phyloP scores from a whole-genome alignment of 208 protist species.

The Trypanosomatidae sp. region DNA sequence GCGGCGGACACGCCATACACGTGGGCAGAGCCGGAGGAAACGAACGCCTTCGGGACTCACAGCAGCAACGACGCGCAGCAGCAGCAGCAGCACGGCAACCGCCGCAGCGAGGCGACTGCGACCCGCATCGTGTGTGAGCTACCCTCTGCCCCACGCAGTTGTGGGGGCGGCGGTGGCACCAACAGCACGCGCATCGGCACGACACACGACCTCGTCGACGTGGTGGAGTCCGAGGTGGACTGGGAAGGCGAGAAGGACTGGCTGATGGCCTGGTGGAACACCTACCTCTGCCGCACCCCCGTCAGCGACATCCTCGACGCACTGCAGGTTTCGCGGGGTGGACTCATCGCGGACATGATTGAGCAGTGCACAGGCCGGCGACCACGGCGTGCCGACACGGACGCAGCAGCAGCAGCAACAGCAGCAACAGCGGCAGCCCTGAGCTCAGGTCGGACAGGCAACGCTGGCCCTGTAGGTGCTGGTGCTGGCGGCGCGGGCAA shows the following conservation, averaged over 20 bases:
- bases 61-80: no score
- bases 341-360: slow-evolving; percentile 67
- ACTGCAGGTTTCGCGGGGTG: slow-evolving; percentile 58
- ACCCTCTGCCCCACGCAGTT: no score
- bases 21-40: no score
- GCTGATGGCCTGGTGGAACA: slow-evolving; percentile 80
- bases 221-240: slow-evolving; percentile 17
- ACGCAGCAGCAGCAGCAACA: no score
- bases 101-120: slow-evolving; percentile 24
- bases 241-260: slow-evolving; percentile 32
- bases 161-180: no score
- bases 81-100: slow-evolving; percentile 31
- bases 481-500: no score
- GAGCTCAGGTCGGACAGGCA: no score
- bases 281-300: slow-evolving; percentile 61
- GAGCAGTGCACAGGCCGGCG: slow-evolving; percentile 57
- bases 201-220: slow-evolving; percentile 24
- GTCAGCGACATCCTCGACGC: slow-evolving; percentile 53
- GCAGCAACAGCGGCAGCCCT: no score
- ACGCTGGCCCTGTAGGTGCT: neutral
- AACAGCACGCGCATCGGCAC: no score
- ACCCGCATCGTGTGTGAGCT: no score
- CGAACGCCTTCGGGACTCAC: no score
- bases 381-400: slow-evolving; percentile 23
- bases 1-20: no score